Evolutionary conservation across 345 rosid genomes (phyloP).

Genomic region (Brassica nigra): DNA sequence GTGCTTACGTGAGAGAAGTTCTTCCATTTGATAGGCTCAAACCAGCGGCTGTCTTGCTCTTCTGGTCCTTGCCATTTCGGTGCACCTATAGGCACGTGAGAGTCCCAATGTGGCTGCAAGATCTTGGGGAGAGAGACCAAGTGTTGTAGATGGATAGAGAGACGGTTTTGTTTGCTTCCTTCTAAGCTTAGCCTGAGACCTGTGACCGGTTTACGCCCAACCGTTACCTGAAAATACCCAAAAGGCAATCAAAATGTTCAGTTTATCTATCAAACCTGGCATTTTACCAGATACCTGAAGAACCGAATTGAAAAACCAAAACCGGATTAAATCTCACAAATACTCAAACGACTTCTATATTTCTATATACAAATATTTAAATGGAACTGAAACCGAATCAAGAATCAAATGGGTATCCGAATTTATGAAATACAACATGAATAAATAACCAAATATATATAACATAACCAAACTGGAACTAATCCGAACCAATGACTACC

Average conservation of each 20-base stretch:
- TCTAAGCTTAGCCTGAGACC: slow-evolving; percentile 88
- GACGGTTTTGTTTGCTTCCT: slow-evolving; percentile 87
- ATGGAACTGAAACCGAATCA: not conserved
- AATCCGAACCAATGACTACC: too few species aligned
- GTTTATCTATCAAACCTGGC: not conserved
- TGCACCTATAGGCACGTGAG: slow-evolving; percentile 93
- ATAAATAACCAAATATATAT: too few species aligned
- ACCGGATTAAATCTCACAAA: not conserved
- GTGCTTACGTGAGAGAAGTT: slow-evolving; percentile 99
- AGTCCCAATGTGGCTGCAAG: slow-evolving; percentile 94
- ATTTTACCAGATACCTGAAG: too few species aligned
- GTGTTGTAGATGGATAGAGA: slow-evolving; percentile 88
- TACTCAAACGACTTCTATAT: not conserved
- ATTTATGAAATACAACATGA: not conserved
- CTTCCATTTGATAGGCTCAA: slow-evolving; percentile 97
- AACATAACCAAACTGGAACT: too few species aligned
- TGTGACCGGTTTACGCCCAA: slow-evolving; percentile 92
- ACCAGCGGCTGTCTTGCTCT: slow-evolving; percentile 99
- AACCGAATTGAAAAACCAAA: not conserved
- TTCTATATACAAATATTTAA: not conserved
- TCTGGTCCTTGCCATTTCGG: slow-evolving; percentile 99
- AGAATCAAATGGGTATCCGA: not conserved
- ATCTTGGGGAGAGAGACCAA: slow-evolving; percentile 92
- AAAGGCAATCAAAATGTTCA: slow-evolving; percentile 2
- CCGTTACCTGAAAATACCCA: slow-evolving; percentile 68